phyloP scores from a whole-genome alignment of 306 rosid species.

The Prunus armeniaca region DNA sequence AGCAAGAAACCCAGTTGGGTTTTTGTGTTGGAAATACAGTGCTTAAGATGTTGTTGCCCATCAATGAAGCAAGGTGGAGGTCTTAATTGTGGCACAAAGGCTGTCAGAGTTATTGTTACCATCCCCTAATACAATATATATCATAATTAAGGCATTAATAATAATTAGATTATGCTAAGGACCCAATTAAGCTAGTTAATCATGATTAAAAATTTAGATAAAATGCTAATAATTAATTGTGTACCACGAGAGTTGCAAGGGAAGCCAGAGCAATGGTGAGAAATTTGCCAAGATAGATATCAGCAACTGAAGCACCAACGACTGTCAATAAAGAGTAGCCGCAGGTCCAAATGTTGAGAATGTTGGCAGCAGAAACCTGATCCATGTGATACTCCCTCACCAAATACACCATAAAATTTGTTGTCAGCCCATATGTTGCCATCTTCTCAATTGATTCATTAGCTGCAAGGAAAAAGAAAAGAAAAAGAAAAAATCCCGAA shows the following conservation, averaged over 20 bases:
- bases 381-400: slow-evolving; percentile 49
- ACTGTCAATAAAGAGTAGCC: slow-evolving; percentile 29
- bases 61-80: slow-evolving; percentile 46
- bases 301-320: slow-evolving; percentile 47
- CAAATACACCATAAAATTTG: slow-evolving; percentile 49
- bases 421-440: slow-evolving; percentile 43
- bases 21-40: slow-evolving; percentile 38
- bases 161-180: not conserved
- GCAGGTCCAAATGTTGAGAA: slow-evolving; percentile 37
- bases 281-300: slow-evolving; percentile 42
- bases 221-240: not conserved
- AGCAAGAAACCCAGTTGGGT: slow-evolving; percentile 38
- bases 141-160: not conserved
- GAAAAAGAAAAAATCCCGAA: not conserved
- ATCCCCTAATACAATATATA: slow-evolving; percentile 44
- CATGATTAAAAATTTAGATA: not conserved
- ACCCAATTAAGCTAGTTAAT: not conserved
- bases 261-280: slow-evolving; percentile 37
- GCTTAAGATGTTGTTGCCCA: not conserved
- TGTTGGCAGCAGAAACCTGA: slow-evolving; percentile 45
- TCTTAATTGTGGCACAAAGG: slow-evolving; percentile 46
- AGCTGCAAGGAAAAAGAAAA: slow-evolving; percentile 17
- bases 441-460: slow-evolving; percentile 47
- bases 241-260: slow-evolving; percentile 51
- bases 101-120: slow-evolving; percentile 48